phyloP scores from a whole-genome alignment of 345 rosid species.

The Aegle marmelos region DNA sequence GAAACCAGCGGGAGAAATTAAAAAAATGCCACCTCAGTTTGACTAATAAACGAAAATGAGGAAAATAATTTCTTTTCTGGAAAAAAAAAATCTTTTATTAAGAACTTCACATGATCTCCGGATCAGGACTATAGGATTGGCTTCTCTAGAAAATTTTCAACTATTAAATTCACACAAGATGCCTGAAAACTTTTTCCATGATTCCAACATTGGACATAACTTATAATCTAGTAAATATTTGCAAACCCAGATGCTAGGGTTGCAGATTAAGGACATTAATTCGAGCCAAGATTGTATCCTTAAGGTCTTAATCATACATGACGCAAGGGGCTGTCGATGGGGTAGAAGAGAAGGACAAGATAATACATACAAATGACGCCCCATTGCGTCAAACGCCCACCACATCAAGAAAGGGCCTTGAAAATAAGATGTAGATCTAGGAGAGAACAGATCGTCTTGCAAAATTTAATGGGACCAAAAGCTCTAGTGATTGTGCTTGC shows the following conservation, averaged over 20 bases:
- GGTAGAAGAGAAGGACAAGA: conserved; percentile 11
- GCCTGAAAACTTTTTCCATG: background rate
- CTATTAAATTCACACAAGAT: background rate
- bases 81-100: background rate
- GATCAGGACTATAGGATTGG: conserved; percentile 1
- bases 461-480: conserved; percentile 13
- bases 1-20: conserved; percentile 10
- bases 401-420: conserved; percentile 3
- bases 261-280: background rate
- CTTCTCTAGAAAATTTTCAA: conserved; percentile 6
- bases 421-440: conserved; percentile 1
- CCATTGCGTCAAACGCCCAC: conserved; percentile 19
- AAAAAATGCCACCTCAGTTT: conserved; percentile 12
- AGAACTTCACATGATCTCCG: conserved; percentile 3
- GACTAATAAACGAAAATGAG: conserved; percentile 5
- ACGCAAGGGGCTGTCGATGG: conserved; percentile 22
- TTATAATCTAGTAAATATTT: background rate
- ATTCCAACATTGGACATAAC: background rate
- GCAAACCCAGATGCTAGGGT: background rate
- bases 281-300: background rate
- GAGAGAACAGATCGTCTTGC: background rate
- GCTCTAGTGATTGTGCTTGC: background rate
- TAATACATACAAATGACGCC: conserved; percentile 8
- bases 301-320: background rate
- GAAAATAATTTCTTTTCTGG: background rate